phyloP scores from a whole-genome alignment of 805 yeast species.

The Nakazawaea anatomiae region DNA sequence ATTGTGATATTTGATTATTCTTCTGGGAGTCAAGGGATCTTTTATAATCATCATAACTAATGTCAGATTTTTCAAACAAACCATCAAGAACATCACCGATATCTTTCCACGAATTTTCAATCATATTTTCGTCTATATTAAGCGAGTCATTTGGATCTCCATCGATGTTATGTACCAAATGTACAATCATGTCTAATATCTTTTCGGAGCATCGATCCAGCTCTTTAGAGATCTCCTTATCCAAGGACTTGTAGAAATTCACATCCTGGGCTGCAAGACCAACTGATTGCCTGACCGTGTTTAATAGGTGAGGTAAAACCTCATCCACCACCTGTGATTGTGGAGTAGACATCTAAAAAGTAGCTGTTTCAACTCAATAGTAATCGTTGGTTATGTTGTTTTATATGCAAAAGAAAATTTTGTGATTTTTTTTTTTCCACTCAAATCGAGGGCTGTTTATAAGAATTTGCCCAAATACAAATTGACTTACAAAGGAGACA shows the following conservation, averaged over 20 bases:
- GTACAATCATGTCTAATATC: slow-evolving; percentile 41
- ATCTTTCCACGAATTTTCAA: slow-evolving; percentile 52
- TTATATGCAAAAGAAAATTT: too few species aligned
- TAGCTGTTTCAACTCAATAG: too few species aligned
- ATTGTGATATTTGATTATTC: slow-evolving; percentile 15
- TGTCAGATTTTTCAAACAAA: slow-evolving; percentile 72
- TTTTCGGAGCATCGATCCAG: slow-evolving; percentile 35
- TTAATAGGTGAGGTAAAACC: slow-evolving; percentile 42
- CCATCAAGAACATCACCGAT: slow-evolving; percentile 61
- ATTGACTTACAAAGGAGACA: too few species aligned
- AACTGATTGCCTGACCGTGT: slow-evolving; percentile 58
- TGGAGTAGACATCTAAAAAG: background rate
- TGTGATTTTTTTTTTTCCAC: background rate
- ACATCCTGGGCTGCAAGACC: slow-evolving; percentile 76
- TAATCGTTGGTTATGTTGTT: too few species aligned
- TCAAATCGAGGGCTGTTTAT: too few species aligned
- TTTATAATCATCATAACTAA: slow-evolving; percentile 46
- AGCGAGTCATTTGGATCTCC: slow-evolving; percentile 21
- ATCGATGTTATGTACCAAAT: slow-evolving; percentile 32
- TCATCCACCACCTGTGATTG: slow-evolving; percentile 15
- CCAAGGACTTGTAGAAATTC: slow-evolving; percentile 65
- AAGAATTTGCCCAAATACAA: too few species aligned
- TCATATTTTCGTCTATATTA: slow-evolving; percentile 35
- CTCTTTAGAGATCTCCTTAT: slow-evolving; percentile 33
- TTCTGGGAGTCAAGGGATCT: slow-evolving; percentile 14